Base-by-base conservation (phyloP, 31 red algal species). In the Odonthalia washingtoniensis region DNA sequence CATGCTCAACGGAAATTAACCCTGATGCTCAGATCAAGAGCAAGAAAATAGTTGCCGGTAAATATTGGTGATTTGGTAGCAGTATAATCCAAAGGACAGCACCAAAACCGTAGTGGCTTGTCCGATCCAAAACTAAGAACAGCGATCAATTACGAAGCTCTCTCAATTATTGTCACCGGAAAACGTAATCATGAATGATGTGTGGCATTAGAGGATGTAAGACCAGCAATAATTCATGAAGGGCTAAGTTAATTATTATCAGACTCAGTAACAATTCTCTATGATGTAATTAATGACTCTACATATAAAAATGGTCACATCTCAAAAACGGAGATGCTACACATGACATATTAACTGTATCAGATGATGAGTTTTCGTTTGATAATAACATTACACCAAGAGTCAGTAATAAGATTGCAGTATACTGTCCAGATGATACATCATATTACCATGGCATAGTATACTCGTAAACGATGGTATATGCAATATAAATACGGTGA, bases 11-110 rank as follows among this genome's bases (percentile, higher is more conserved):
- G 72, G 5, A 75, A 75, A 42, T 37, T 37, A 42, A 40, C 16
- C 17, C 72, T 75, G 36, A 75, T 75, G 5, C 72, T 37, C 5
- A 75, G 40, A 42, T 75, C 72, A 0, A 75, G 40, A 27, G 28
- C 72, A 5, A 36, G 5, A 36, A 38, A n/a, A 9, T 5, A 1
- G 17, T 26, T 75, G 16, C 72, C 5, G 28, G 16, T 75, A 9
- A 41, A 36, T n/a, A 38, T 75, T 38, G 16, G 72, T 35, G 72
- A 75, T 17, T 38, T 36, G 16, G 36, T 75, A 38, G 72, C 32
- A 75, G 5, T 36, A 4, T 37, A 41, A 3, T 9, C 0, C n/a
- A 33, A 33, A 26, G 36, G 72, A 3, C n/a, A 40, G 5, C 35
- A n/a, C 40, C 31, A 40, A 0, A 75, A 75, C 5, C 72, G 72